Evolutionary conservation across 306 rosid genomes (phyloP), one percentile per base, ranked within the genome.

Genomic region (Cicer yamashitae): DNA sequence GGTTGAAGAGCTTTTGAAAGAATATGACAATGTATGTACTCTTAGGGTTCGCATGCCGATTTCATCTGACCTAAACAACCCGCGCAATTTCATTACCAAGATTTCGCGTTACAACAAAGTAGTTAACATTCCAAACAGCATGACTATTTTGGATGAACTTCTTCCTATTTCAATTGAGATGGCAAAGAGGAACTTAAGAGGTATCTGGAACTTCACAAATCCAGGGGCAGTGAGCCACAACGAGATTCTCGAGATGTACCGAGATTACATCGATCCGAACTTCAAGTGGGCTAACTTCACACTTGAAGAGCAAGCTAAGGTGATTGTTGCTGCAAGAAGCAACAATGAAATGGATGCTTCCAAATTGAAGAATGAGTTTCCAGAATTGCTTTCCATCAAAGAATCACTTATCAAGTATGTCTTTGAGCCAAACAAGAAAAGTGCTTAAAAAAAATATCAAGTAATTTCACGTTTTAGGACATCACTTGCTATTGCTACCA

Each of bases 291-390:
- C 7, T 11, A 92, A 92, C 88, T 92, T 92, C 85, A 90, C 79
- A 1, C 89, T 92, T 25, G 97, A 92, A 80, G 97, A 92, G 81
- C 97, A 92, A 86, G 96, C 97, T 81, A 88, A 90, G 83, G 97
- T 90, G 75, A 92, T 92, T 3, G 86, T 92, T 18, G 97, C 96
- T 17, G 82, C 96, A 5, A 80, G 96, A 78, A 92, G 96, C 92
- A 92, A 92, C 96, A 92, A 92, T 10, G 97, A 92, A 83, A 79
- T 92, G 96, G 98, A 92, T 66, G 91, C 88, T n/a, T 80, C 92
- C 34, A 92, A 92, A 79, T 74, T 92, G 89, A 88, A 87, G 76
- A 78, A 71, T 6, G 96, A 92, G 90, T 92, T 92, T 79, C 98
- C 96, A 0, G 96, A 92, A 82, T 7, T 92, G 80, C 96, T 92